A percentile compares a stretch with the other conserved stretches of the same genome.
Conservation (phyloP, 257 asterid species). For the Marsdenia floribunda region DNA sequence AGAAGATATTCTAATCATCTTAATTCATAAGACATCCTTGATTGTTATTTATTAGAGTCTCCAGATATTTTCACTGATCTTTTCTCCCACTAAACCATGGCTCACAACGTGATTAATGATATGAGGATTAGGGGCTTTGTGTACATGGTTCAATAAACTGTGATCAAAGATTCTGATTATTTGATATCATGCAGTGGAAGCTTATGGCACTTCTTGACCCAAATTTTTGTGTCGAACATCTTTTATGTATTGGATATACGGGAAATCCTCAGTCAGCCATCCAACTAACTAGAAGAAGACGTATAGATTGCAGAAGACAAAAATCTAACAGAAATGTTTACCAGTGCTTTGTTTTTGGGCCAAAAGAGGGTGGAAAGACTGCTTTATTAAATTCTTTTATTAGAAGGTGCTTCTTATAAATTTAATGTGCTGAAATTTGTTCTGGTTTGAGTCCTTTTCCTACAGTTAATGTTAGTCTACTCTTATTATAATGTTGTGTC, state of each 20-base stretch:
- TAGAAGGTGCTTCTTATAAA: slow-evolving; percentile 55
- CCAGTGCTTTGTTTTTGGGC: slow-evolving; percentile 93
- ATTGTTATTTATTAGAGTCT: background rate
- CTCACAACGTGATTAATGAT: too few relatives aligned
- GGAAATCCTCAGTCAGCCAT: slow-evolving; percentile 77
- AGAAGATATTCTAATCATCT: background rate
- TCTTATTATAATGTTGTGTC: background rate
- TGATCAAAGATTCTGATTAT: background rate
- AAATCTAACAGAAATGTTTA: slow-evolving; percentile 69
- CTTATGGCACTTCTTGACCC: slow-evolving; percentile 95
- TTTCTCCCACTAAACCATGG: too few relatives aligned
- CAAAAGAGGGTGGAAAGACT: slow-evolving; percentile 85
- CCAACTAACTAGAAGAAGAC: slow-evolving; percentile 80
- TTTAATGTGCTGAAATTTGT: background rate
- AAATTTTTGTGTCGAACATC: slow-evolving; percentile 66
- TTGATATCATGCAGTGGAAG: slow-evolving; percentile 65
- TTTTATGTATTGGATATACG: slow-evolving; percentile 82
- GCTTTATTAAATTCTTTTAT: slow-evolving; percentile 66
- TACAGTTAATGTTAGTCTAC: background rate
- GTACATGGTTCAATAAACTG: background rate
- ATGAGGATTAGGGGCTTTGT: background rate
- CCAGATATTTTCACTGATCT: too few relatives aligned
- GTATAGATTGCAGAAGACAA: slow-evolving; percentile 84
- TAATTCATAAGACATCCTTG: background rate
- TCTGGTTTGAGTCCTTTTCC: background rate